Base-by-base conservation (phyloP, 352 stramenopile species). In the Phytopythium ostracodes region DNA sequence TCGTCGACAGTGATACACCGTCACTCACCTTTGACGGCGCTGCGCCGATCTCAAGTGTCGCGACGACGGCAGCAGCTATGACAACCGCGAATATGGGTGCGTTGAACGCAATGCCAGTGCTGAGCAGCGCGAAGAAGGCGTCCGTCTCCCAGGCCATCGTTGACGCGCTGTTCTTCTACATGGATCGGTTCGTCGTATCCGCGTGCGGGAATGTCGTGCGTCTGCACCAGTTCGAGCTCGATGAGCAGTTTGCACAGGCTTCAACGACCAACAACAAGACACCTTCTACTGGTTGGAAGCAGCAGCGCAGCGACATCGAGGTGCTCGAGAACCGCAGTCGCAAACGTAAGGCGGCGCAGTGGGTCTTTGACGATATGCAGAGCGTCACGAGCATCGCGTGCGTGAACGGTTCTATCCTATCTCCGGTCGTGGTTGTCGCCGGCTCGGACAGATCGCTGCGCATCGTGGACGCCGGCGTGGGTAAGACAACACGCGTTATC, bases 131-230 rank as follows among this genome's bases (percentile, higher is more conserved):
- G 25, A 88, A 87, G 63, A 89, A 82, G 56, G 60, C 57, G 4
- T 24, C 60, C 27, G 64, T 71, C 20, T 68, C 71, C 55, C 76
- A 81, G 35, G 79, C 89, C n/a, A 66, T 95, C 24, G 65, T 85
- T 20, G 79, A 91, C 61, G 77, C 81, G 20, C 63, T 68, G 27
- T 96, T 96, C 58, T 96, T 93, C 60, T 95, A 94, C 67, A 89
- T 95, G 82, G 87, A 96, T 70, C 91, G 91, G 65, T 96, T 96
- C 55, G 62, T 95, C 29, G 58, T 93, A 9, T 86, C 84, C 14
- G 80, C 81, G 24, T 84, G 70, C 38, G 86, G 82, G 6, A 92
- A 87, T 55, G 52, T 72, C 33, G 57, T 88, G 25, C 79, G 81
- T 27, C 59, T 96, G 43, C 77, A 93, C 46, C 81, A 91, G 58